Evolutionary conservation across 1,284 basidiomycete species (phyloP).

Genomic region (Farysia itapuensis): DNA sequence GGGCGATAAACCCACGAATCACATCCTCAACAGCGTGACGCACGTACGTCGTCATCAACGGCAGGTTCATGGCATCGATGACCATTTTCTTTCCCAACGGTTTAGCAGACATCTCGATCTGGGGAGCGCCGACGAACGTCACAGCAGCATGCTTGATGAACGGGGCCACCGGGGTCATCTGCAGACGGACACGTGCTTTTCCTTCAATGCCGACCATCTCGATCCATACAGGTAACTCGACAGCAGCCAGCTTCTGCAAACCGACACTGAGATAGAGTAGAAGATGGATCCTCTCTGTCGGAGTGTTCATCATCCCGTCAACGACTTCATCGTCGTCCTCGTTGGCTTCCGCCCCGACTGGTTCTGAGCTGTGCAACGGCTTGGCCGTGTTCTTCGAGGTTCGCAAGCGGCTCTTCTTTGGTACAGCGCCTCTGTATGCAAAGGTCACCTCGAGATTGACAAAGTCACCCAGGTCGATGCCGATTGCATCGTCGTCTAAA

Average conservation of each 20-base stretch:
- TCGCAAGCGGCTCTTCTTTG: conserved; percentile 23
- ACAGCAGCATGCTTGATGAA: conserved; percentile 54
- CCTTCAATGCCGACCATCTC: conserved; percentile 55
- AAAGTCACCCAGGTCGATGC: conserved; percentile 44
- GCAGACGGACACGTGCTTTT: conserved; percentile 49
- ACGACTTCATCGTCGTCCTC: conserved; percentile 7
- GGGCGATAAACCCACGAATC: conserved; percentile 49
- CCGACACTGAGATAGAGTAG: conserved; percentile 51
- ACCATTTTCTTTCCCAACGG: conserved; percentile 53
- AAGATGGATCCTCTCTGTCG: conserved; percentile 41
- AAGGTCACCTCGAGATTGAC: conserved; percentile 52
- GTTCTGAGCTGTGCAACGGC: conserved; percentile 3
- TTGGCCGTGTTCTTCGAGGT: conserved; percentile 10
- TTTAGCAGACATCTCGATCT: conserved; percentile 53
- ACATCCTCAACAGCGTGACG: conserved; percentile 47
- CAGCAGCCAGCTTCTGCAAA: conserved; percentile 52
- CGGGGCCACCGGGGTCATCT: conserved; percentile 46
- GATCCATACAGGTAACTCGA: conserved; percentile 53
- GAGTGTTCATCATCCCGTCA: conserved; percentile 18
- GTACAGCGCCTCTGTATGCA: conserved; percentile 36
- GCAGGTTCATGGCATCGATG: conserved; percentile 56
- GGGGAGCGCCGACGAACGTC: conserved; percentile 46
- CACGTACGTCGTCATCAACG: conserved; percentile 50
- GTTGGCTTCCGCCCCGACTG: conserved; percentile 2
- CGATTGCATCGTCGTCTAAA: background rate